Percentiles rank a stretch among this genome's conserved stretches.
phyloP scores from a whole-genome alignment of 1,284 basidiomycete genomes.

The Polyporus tsugae region DNA sequence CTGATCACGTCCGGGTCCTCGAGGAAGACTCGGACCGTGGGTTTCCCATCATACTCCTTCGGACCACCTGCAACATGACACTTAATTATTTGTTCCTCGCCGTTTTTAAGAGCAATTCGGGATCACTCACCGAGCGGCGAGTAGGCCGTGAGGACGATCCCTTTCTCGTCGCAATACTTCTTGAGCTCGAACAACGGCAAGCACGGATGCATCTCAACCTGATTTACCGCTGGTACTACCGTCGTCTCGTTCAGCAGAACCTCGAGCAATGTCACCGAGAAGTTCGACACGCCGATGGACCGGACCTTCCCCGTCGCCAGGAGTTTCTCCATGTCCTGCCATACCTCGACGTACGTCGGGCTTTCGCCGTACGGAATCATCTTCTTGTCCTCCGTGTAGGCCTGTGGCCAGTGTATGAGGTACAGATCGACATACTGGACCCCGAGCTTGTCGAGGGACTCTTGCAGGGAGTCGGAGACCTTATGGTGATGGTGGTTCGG shows the following conservation, averaged over 20 bases:
- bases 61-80: constrained; percentile 26
- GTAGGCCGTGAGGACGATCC: constrained; percentile 75
- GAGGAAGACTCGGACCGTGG: constrained; percentile 38
- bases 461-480: constrained; percentile 70
- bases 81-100: not conserved
- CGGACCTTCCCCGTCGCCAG: constrained; percentile 62
- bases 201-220: constrained; percentile 69
- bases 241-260: constrained; percentile 49
- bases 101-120: not conserved
- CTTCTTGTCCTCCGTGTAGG: constrained; percentile 44
- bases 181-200: constrained; percentile 64
- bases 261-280: constrained; percentile 62
- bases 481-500: constrained; percentile 65
- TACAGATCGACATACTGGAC: constrained; percentile 77
- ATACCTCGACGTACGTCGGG: constrained; percentile 60
- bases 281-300: constrained; percentile 75
- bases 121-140: constrained; percentile 61
- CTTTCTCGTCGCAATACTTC: constrained; percentile 61
- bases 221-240: constrained; percentile 68
- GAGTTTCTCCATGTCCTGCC: constrained; percentile 67
- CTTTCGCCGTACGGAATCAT: constrained; percentile 46
- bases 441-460: constrained; percentile 67
- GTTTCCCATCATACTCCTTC: constrained; percentile 32
- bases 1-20: constrained; percentile 45
- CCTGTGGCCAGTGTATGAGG: constrained; percentile 73